Base-by-base conservation (phyloP, 2,329 filamentous ascomycete genomes). In the Penicillium sp. region DNA sequence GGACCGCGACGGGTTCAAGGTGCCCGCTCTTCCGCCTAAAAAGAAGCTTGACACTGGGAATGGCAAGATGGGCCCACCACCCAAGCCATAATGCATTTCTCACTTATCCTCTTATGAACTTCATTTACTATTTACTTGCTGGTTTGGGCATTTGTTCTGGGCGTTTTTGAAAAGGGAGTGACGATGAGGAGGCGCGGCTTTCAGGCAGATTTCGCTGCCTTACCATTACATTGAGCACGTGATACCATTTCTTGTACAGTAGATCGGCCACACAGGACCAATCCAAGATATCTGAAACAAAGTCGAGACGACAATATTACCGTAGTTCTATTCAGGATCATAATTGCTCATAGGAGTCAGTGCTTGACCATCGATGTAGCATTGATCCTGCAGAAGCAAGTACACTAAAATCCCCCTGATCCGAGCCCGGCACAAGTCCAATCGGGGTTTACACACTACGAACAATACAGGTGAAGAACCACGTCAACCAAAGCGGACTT, bases 21-120 rank as follows among this genome's bases (percentile, higher is more conserved):
- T 96, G 42, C 93, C 94, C 16, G 84, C 84, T 2, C 74, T 94
- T 66, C 92, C 92, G 16, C 80, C 85, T 28, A 84, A 80, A 57
- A 97, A 97, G 81, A 93, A 87, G 77, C 80, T 88, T 28, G 86
- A 91, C 72, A 88, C 84, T 0, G 87, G 87, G 0, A 80, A 81
- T 54, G 81, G 81, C 45, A 89, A 88, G 74, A 84, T 81, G 79
- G 73, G 70, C 2, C 79, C 79, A 40, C 78, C 79, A 11, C 72
- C 78, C 26, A 64, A 71, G 52, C 76, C 74, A 11, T 61, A 67
- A 42, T 68, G 70, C 51, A 69, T 37, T 30, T 35, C 45, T 19
- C 6, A 8, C 19, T 26, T 22, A 13, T 19, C 33, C 6, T 51
- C 8, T 51, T 5, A 37, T 38, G 37, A 43, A 7, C 22, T 42